Conservation (phyloP, 306 rosid species). For the Vigna angularis region DNA sequence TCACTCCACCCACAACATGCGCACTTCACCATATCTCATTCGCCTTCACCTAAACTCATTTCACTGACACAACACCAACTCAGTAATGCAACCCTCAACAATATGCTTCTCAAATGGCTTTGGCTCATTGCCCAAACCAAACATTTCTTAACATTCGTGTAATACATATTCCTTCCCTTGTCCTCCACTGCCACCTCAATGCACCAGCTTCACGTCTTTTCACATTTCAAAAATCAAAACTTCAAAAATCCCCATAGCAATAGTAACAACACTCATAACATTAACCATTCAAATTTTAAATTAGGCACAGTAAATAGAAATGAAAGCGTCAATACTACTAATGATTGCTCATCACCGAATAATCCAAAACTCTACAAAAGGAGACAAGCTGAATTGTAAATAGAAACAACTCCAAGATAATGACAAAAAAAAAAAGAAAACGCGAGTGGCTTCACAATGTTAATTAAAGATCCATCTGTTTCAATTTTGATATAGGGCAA, state of each 20-base stretch:
- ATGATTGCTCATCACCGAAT: background rate
- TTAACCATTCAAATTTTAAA: background rate
- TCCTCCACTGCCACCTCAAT: conserved; percentile 17
- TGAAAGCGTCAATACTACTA: background rate
- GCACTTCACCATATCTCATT: background rate
- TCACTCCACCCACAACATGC: conserved; percentile 32
- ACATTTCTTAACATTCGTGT: conserved; percentile 30
- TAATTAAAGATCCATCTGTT: background rate
- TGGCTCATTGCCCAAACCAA: background rate
- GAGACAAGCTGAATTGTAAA: conserved; percentile 28
- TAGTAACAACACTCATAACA: background rate
- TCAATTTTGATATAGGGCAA: background rate
- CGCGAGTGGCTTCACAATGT: background rate
- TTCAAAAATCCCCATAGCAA: background rate
- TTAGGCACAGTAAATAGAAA: background rate
- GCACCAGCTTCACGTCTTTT: conserved; percentile 39
- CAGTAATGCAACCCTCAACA: conserved; percentile 7
- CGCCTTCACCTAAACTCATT: background rate
- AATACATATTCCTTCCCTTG: background rate
- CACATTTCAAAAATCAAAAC: background rate
- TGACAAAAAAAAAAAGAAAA: background rate
- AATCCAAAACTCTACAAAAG: conserved; percentile 17
- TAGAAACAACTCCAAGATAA: conserved; percentile 15
- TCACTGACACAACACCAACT: conserved; percentile 1
- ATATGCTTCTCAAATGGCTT: conserved; percentile 20